These are phyloP conservation scores for Cerrena zonata DNA, from an alignment of 1,284 basidiomycete genomes.

Conservation along the genomic window DNA sequence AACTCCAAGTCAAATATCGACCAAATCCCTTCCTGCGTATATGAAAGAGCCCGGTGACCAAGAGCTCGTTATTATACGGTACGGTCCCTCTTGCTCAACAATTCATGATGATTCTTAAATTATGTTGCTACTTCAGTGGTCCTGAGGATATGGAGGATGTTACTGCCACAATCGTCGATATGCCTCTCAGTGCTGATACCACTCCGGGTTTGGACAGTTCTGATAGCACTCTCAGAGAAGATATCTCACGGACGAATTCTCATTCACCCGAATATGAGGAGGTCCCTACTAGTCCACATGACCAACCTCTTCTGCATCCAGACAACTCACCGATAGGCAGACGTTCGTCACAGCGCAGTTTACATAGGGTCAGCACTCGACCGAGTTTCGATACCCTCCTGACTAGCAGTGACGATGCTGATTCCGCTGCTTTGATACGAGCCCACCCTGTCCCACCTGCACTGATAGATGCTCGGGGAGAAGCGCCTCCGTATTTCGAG, in stretches of 20 bases:
- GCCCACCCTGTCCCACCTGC: conserved; percentile 3
- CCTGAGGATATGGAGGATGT: conserved; percentile 34
- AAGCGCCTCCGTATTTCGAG: conserved; percentile 63
- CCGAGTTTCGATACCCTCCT: conserved; percentile 23
- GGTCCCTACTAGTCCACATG: conserved; percentile 19
- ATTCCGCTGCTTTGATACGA: conserved; percentile 18
- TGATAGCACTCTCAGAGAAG: conserved; percentile 10
- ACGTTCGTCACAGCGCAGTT: not conserved
- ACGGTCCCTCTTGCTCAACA: conserved; percentile 7
- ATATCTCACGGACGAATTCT: conserved; percentile 14
- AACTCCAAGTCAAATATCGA: conserved; percentile 63
- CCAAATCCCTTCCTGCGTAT: conserved; percentile 65
- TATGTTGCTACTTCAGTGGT: conserved; percentile 29
- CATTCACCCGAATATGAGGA: conserved; percentile 16
- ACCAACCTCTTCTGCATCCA: conserved; percentile 20
- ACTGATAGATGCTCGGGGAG: conserved; percentile 40
- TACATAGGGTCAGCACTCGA: conserved; percentile 1
- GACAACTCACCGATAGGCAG: conserved; percentile 9
- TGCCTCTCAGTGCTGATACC: conserved; percentile 21
- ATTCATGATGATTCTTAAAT: not conserved
- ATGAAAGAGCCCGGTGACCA: conserved; percentile 76
- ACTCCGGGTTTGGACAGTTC: conserved; percentile 2
- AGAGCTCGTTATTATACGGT: conserved; percentile 71
- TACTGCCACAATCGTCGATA: conserved; percentile 23
- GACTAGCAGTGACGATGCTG: conserved; percentile 8